Evolutionary conservation across 306 rosid species (phyloP).

Genomic region (Calophaca sinica): DNA sequence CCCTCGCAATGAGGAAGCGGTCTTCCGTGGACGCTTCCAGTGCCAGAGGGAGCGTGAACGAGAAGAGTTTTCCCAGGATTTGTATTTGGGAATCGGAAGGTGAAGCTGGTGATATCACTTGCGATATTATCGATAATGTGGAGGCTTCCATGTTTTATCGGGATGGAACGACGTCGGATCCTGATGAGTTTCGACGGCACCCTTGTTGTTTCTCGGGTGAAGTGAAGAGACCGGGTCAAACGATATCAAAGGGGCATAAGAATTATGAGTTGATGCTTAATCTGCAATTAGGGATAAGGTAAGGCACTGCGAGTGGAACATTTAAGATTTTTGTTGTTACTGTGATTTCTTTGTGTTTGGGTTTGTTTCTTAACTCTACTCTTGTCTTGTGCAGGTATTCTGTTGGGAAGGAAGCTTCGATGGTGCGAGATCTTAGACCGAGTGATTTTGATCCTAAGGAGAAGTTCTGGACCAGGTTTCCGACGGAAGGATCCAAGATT

Average conservation of each 20-base stretch:
- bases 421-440: constrained; percentile 51
- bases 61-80: constrained; percentile 87
- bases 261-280: constrained; percentile 96
- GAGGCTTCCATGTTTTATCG: constrained; percentile 93
- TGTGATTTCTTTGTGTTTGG: background rate
- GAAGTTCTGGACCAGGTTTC: constrained; percentile 63
- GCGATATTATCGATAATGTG: constrained; percentile 94
- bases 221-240: constrained; percentile 86
- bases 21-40: constrained; percentile 71
- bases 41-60: constrained; percentile 66
- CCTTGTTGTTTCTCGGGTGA: constrained; percentile 71
- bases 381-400: constrained; percentile 48
- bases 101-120: constrained; percentile 97
- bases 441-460: constrained; percentile 61
- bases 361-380: background rate
- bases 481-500: constrained; percentile 58
- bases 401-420: constrained; percentile 78
- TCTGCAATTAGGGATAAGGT: constrained; percentile 97
- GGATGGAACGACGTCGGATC: constrained; percentile 61
- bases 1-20: constrained; percentile 63
- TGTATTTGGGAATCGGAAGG: constrained; percentile 99
- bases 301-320: background rate
- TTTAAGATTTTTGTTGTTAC: background rate
- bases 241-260: constrained; percentile 86
- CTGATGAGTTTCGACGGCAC: constrained; percentile 59